Conservation (phyloP, 805 yeast genomes). For the Kuraishia hungarica region DNA sequence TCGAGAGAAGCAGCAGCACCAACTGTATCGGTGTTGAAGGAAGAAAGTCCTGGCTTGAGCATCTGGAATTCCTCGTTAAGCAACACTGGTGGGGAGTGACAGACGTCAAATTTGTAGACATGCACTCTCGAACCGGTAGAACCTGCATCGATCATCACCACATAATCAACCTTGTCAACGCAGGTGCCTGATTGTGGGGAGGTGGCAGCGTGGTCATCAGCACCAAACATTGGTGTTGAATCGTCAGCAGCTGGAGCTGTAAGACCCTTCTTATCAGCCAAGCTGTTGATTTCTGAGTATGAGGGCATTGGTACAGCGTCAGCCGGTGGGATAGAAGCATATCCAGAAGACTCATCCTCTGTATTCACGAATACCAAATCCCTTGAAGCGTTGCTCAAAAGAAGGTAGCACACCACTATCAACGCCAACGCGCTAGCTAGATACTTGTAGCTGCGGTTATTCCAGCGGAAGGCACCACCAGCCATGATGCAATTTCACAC, state of each 20-base stretch:
- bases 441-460: background rate
- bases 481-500: background rate
- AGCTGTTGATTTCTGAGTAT: background rate
- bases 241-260: background rate
- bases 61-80: slow-evolving; percentile 75
- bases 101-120: slow-evolving; percentile 83
- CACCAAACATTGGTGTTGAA: background rate
- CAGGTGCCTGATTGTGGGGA: background rate
- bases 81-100: slow-evolving; percentile 76
- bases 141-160: slow-evolving; percentile 96
- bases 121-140: slow-evolving; percentile 96
- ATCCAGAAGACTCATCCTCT: background rate
- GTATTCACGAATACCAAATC: background rate
- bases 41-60: slow-evolving; percentile 89
- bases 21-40: slow-evolving; percentile 66
- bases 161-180: slow-evolving; percentile 30
- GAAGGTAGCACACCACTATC: background rate
- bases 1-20: slow-evolving; percentile 92
- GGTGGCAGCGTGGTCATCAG: background rate
- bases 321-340: background rate
- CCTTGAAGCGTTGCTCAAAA: background rate
- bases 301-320: background rate
- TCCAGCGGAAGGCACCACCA: background rate
- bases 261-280: background rate
- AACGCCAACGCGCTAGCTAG: background rate